Evolutionary conservation across 306 rosid genomes (phyloP), one percentile per base, ranked within the genome.

Genomic region (Fragaria ananassa): DNA sequence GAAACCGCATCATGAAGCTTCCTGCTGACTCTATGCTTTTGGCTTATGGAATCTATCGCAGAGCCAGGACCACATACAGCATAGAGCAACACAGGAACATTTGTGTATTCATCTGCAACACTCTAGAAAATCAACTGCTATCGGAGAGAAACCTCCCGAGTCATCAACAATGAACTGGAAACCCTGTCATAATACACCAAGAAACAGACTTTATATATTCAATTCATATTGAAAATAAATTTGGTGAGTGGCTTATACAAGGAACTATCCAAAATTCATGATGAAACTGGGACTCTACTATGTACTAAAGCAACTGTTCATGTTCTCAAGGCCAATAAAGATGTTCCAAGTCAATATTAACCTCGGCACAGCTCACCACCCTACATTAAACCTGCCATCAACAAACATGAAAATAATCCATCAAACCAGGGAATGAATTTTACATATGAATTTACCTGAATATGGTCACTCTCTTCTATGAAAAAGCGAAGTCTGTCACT

Each of bases 101-200:
- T 91, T n/a, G 89, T 63, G 76, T 91, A 94, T 66, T 91, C 97
- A 79, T 91, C 98, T 19, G 79, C 96, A 85, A 91, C 83, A 61
- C 81, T 89, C 98, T 17, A 91, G 83, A 81, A 90, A 80, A 71
- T 90, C 98, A 35, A 83, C 80, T 81, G 95, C 97, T 74, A 91
- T 71, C 42, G 96, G 82, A 63, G 98, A 90, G 89, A 94, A 94
- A 77, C 98, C 98, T 62, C 96, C 97, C 0, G 95, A 89, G 75
- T 91, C 93, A 17, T 91, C 96, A 76, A 91, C 87, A 46, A 89
- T 42, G 76, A 91, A 94, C 81, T 94, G 98, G 84, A 94, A 87
- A 61, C 98, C 98, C 98, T 94, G 89, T 74, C 47, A 74, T 69
- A 47, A 75, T 53, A 21, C 19, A 21, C 74, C 79, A 75, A 76